These are phyloP conservation scores for Agroathelia rolfsii DNA, from an alignment of 1,284 basidiomycete genomes.

Conservation along the genomic window DNA sequence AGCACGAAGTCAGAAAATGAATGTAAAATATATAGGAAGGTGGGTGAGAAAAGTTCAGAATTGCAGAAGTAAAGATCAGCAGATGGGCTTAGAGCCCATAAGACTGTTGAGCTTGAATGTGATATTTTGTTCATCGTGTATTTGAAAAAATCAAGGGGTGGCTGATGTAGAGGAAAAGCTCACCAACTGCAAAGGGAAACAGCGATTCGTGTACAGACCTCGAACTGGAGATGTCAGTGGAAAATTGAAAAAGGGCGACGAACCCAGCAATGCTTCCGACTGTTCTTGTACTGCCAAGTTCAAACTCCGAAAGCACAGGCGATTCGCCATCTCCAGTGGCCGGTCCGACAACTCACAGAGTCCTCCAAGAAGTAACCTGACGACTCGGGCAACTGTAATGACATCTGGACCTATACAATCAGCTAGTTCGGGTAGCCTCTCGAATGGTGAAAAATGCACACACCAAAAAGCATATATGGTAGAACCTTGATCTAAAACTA, in stretches of 20 bases:
- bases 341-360: neutral
- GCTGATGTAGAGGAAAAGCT: constrained; percentile 11
- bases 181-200: too few species aligned
- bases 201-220: too few species aligned
- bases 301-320: neutral
- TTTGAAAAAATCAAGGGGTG: constrained; percentile 6
- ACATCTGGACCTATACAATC: neutral
- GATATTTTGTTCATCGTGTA: constrained; percentile 47
- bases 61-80: constrained; percentile 56
- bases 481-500: constrained; percentile 11
- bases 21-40: constrained; percentile 11
- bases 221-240: constrained; percentile 3
- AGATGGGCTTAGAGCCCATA: constrained; percentile 36
- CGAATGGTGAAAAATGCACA: constrained; percentile 13
- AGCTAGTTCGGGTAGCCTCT: constrained; percentile 10
- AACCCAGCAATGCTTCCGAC: neutral
- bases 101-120: constrained; percentile 71
- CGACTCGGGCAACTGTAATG: neutral
- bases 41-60: constrained; percentile 39
- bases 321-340: neutral
- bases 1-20: too few species aligned
- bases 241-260: constrained; percentile 5
- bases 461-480: constrained; percentile 13
- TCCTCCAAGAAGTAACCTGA: neutral
- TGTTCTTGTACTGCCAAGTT: neutral